Percentiles rank a stretch among this genome's conserved stretches.
Conservation (phyloP, 495 filamentous ascomycete genomes). For the Penicillium antarcticum region DNA sequence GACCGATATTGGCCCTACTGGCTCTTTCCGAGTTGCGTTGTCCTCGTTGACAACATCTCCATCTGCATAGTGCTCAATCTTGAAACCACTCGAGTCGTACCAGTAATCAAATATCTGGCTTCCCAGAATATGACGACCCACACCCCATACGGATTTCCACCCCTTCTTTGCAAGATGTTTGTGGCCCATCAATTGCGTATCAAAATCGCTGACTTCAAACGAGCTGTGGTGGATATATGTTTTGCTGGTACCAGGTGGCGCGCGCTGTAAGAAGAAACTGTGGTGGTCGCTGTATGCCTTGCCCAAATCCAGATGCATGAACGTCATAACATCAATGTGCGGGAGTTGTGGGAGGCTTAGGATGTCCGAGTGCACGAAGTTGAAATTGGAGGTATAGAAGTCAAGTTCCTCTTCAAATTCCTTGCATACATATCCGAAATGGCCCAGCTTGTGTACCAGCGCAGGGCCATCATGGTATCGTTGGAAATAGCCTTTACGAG, state of each 20-base stretch:
- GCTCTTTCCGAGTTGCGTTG: neutral
- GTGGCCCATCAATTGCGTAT: slow-evolving; percentile 66
- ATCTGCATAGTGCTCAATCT: slow-evolving; percentile 17
- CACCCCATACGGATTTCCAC: slow-evolving; percentile 65
- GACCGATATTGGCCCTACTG: neutral
- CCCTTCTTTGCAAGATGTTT: slow-evolving; percentile 59
- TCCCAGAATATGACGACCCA: slow-evolving; percentile 68
- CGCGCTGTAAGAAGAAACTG: slow-evolving; percentile 58
- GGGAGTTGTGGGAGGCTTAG: neutral
- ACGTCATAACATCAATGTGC: slow-evolving; percentile 50
- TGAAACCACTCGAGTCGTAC: slow-evolving; percentile 31
- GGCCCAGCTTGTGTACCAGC: slow-evolving; percentile 66
- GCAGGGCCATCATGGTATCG: slow-evolving; percentile 55
- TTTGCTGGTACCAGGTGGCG: slow-evolving; percentile 24
- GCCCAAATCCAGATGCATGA: slow-evolving; percentile 61
- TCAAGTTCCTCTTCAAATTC: slow-evolving; percentile 53
- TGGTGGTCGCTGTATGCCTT: slow-evolving; percentile 61
- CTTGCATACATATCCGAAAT: slow-evolving; percentile 59
- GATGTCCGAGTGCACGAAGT: slow-evolving; percentile 47
- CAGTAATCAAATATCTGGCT: slow-evolving; percentile 76
- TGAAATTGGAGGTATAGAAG: slow-evolving; percentile 64
- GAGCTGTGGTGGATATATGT: slow-evolving; percentile 64
- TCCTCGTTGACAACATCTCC: slow-evolving; percentile 10
- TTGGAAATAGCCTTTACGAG: slow-evolving; percentile 17
- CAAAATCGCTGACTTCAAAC: slow-evolving; percentile 70